phyloP scores from a whole-genome alignment of 2,329 filamentous ascomycete species.

The Calonectria honghensis region DNA sequence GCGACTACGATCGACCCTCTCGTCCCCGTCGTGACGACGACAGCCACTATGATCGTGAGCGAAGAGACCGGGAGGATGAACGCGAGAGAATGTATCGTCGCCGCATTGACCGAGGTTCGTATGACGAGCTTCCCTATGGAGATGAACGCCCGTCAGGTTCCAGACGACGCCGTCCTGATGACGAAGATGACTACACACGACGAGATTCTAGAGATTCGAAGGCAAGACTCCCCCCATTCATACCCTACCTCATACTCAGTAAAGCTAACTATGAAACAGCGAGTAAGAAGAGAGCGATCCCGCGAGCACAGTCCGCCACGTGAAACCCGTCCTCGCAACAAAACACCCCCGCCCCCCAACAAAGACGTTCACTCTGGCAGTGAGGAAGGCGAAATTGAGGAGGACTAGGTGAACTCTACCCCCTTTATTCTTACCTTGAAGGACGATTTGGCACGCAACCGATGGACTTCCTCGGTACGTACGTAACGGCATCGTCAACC shows the following conservation, averaged over 20 bases:
- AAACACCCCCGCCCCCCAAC: conserved; percentile 68
- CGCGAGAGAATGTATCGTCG: conserved; percentile 91
- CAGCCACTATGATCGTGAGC: conserved; percentile 87
- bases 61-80: conserved; percentile 91
- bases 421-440: conserved; percentile 34
- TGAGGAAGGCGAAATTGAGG: conserved; percentile 98
- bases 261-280: conserved; percentile 64
- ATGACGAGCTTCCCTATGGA: conserved; percentile 94
- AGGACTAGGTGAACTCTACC: conserved; percentile 65
- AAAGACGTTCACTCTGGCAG: conserved; percentile 82
- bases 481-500: conserved; percentile 54
- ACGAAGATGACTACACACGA: conserved; percentile 81
- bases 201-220: conserved; percentile 81
- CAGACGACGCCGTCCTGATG: conserved; percentile 86
- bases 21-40: conserved; percentile 77
- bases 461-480: conserved; percentile 53
- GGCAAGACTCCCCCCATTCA: conserved; percentile 62
- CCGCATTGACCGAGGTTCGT: conserved; percentile 83
- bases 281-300: conserved; percentile 74
- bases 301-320: conserved; percentile 78
- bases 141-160: conserved; percentile 80
- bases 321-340: conserved; percentile 74
- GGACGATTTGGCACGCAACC: conserved; percentile 34
- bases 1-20: conserved; percentile 70
- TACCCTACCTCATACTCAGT: not conserved